These are phyloP conservation scores for Pseudofabraea citricarpa DNA, from an alignment of 2,329 filamentous ascomycete species.

Conservation along the genomic window DNA sequence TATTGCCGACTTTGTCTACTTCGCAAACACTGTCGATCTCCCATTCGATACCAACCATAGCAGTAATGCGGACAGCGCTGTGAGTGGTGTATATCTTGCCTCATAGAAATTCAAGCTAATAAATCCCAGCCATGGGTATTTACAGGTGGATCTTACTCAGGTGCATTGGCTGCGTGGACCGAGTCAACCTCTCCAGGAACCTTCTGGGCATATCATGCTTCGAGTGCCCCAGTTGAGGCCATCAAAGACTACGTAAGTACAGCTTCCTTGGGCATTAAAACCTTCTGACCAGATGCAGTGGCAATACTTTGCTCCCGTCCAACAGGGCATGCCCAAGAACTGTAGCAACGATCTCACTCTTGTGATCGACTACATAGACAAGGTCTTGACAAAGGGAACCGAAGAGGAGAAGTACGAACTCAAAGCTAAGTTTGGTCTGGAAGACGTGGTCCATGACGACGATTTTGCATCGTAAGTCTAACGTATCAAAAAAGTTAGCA, in stretches of 20 bases:
- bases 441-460: constrained; percentile 40
- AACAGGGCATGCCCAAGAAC: constrained; percentile 53
- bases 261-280: not conserved
- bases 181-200: constrained; percentile 47
- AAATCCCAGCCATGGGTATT: constrained; percentile 47
- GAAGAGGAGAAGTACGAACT: constrained; percentile 35
- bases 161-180: constrained; percentile 51
- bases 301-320: constrained; percentile 53
- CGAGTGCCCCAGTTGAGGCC: constrained; percentile 49
- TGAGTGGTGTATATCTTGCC: constrained; percentile 40
- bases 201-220: constrained; percentile 56
- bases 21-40: constrained; percentile 44
- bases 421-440: constrained; percentile 48
- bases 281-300: constrained; percentile 31
- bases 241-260: constrained; percentile 43
- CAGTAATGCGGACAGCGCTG: constrained; percentile 43
- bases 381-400: constrained; percentile 37
- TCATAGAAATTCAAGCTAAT: not conserved
- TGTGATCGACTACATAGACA: constrained; percentile 51
- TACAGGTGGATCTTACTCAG: constrained; percentile 51
- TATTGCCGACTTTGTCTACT: constrained; percentile 45
- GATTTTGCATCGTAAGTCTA: constrained; percentile 26
- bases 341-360: constrained; percentile 47
- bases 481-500: no score
- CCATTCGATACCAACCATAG: constrained; percentile 41